phyloP scores from a whole-genome alignment of 352 stramenopile genomes.

The Globisporangium cystogenes region DNA sequence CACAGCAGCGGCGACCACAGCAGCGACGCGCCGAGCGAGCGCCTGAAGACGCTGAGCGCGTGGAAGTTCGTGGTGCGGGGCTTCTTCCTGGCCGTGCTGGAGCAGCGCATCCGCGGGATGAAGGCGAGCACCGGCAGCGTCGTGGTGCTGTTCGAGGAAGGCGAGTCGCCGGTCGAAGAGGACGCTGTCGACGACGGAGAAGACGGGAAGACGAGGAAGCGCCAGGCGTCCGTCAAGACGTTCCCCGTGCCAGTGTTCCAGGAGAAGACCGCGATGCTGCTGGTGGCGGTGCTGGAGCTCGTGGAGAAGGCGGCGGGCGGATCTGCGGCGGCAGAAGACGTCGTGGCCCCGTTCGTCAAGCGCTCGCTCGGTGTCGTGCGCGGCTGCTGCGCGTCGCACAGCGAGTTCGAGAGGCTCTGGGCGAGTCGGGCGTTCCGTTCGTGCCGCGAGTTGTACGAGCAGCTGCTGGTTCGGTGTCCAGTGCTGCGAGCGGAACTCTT shows the following conservation, averaged over 20 bases:
- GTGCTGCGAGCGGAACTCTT: slow-evolving; percentile 19
- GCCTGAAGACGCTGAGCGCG: slow-evolving; percentile 31
- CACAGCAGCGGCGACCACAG: slow-evolving; percentile 34
- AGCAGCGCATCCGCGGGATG: slow-evolving; percentile 21
- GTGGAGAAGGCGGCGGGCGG: slow-evolving; percentile 40
- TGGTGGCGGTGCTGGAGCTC: slow-evolving; percentile 34
- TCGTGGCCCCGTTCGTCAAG: slow-evolving; percentile 33
- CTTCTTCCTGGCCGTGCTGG: slow-evolving; percentile 52
- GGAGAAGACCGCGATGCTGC: slow-evolving; percentile 55
- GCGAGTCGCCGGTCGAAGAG: slow-evolving; percentile 19
- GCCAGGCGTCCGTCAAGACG: slow-evolving; percentile 22
- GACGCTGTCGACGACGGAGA: slow-evolving; percentile 7
- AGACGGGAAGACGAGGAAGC: slow-evolving; percentile 10
- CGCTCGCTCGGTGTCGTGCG: slow-evolving; percentile 43
- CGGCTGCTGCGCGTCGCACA: slow-evolving; percentile 32
- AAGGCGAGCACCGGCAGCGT: slow-evolving; percentile 23
- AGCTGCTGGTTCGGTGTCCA: slow-evolving; percentile 41
- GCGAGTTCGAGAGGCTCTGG: slow-evolving; percentile 66
- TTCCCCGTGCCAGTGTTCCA: slow-evolving; percentile 58
- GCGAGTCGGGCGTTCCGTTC: slow-evolving; percentile 40
- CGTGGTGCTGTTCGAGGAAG: slow-evolving; percentile 28
- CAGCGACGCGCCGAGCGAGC: slow-evolving; percentile 29
- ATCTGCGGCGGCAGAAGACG: slow-evolving; percentile 8
- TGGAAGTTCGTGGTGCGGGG: slow-evolving; percentile 58
- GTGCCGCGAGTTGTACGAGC: slow-evolving; percentile 56